Base-by-base conservation (phyloP, 2,329 filamentous ascomycete genomes). In the Talaromyces funiculosus region DNA sequence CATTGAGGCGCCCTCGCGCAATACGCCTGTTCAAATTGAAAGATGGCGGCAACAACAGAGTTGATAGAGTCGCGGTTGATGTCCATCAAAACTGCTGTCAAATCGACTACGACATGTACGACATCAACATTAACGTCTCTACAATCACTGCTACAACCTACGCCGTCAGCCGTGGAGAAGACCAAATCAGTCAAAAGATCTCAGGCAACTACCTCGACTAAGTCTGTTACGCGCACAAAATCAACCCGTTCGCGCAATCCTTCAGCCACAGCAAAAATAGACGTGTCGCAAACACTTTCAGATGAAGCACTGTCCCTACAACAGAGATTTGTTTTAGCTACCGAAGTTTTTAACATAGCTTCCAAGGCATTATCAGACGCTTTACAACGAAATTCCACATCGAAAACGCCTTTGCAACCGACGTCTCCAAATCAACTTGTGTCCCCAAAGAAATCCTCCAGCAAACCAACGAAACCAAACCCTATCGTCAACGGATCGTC, bases 101-200 rank as follows among this genome's bases (percentile, higher is more conserved):
- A 80, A 63, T 82, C 80, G 58, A 77, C 78, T 12, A 73, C 80
- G 51, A 84, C 79, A 66, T 86, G 83, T 72, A 83, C 82, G 45
- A 67, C 69, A 62, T 69, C 71, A 51, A 78, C 75, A 14, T 70
- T 77, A 56, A 66, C 70, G 60, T 70, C 73, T 55, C 71, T 77
- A 63, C 73, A 75, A 66, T 70, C 68, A 55, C 71, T 78, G 49
- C 71, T 78, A 59, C 70, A 72, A 62, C 65, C 68, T 26, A 59
- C 67, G 45, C 69, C 68, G 59, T 45, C 62, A 22, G 43, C 56
- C 18, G 16, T 63, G 38, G 71, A 71, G 33, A 61, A 61, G 42
- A 22, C 24, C 7, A 60, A 53, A 53, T 3, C 22, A 22, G 47
- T 16, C 16, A 62, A 51, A 22, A 66, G 68, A 55, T 62, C 61